These are phyloP conservation scores for Aspergillus heteromorphus DNA, from an alignment of 495 filamentous ascomycete species.

Conservation along the genomic window DNA sequence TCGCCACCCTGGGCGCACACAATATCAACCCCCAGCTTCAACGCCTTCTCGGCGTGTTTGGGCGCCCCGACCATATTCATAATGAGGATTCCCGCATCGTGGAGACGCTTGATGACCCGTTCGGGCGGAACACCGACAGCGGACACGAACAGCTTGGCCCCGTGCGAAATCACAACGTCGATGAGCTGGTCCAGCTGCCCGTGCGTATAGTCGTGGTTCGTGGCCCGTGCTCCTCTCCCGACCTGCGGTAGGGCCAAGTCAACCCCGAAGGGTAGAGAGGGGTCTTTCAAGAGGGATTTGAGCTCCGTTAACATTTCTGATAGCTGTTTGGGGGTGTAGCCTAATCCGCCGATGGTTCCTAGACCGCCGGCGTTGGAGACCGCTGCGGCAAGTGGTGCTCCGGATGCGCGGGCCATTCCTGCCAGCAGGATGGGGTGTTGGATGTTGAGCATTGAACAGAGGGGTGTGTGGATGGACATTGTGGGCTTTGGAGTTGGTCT, in stretches of 20 bases:
- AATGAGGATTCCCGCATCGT: constrained; percentile 67
- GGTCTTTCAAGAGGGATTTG: constrained; percentile 59
- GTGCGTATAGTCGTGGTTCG: constrained; percentile 88
- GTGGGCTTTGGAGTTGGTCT: constrained; percentile 3
- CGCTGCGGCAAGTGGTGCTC: constrained; percentile 72
- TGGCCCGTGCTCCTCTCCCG: constrained; percentile 70
- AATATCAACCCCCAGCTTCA: constrained; percentile 75
- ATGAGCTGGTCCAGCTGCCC: constrained; percentile 79
- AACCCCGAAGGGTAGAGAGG: constrained; percentile 73
- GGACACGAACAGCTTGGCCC: constrained; percentile 73
- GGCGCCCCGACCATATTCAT: constrained; percentile 97
- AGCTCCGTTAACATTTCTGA: constrained; percentile 76
- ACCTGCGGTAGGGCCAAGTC: constrained; percentile 84
- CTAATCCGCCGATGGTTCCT: constrained; percentile 77
- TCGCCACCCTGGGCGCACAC: constrained; percentile 80
- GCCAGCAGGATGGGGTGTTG: constrained; percentile 79
- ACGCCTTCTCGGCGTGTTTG: constrained; percentile 79
- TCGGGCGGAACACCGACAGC: constrained; percentile 78
- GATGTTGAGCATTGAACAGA: constrained; percentile 68
- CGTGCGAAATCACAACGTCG: constrained; percentile 69
- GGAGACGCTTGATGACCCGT: constrained; percentile 62
- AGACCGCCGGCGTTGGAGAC: constrained; percentile 86
- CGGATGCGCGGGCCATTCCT: constrained; percentile 80
- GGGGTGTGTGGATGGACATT: constrained; percentile 65
- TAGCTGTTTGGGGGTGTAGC: constrained; percentile 77